Conservation (phyloP, 352 stramenopile species). For the Globisporangium polare region DNA sequence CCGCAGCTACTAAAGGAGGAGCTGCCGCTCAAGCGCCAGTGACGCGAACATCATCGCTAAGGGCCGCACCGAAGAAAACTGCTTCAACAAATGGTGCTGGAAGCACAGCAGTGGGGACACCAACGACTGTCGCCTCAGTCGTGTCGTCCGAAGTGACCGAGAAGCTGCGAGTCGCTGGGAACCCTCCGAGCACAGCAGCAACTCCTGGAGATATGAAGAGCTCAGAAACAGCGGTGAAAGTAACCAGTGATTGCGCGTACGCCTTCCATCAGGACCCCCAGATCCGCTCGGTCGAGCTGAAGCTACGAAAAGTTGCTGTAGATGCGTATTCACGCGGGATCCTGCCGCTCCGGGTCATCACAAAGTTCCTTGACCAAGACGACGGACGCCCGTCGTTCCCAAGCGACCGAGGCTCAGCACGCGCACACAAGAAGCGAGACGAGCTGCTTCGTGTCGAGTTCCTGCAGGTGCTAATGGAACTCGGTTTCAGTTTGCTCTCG, state of each 20-base stretch:
- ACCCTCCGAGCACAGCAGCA: background rate
- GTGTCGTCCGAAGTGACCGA: background rate
- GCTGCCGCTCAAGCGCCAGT: background rate
- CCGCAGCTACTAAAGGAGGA: background rate
- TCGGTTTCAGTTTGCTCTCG: constrained; percentile 84
- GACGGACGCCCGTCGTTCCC: constrained; percentile 12
- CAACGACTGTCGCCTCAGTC: background rate
- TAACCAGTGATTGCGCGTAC: constrained; percentile 69
- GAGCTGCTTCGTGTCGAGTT: constrained; percentile 86
- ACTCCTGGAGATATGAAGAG: background rate
- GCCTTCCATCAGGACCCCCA: constrained; percentile 76
- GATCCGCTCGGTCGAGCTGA: constrained; percentile 82
- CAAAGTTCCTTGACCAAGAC: constrained; percentile 61
- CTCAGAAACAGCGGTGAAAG: background rate
- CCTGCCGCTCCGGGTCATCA: constrained; percentile 63
- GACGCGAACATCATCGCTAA: constrained; percentile 6
- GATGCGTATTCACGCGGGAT: constrained; percentile 68
- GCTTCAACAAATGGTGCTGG: no score
- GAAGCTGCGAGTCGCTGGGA: background rate
- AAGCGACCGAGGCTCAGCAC: background rate
- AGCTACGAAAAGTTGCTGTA: constrained; percentile 67
- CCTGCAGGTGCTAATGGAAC: constrained; percentile 91
- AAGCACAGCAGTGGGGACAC: background rate
- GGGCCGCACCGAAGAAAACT: background rate
- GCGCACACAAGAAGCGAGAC: constrained; percentile 15